Base-by-base conservation (phyloP, 257 asterid genomes). In the Nicotiana noctiflora region DNA sequence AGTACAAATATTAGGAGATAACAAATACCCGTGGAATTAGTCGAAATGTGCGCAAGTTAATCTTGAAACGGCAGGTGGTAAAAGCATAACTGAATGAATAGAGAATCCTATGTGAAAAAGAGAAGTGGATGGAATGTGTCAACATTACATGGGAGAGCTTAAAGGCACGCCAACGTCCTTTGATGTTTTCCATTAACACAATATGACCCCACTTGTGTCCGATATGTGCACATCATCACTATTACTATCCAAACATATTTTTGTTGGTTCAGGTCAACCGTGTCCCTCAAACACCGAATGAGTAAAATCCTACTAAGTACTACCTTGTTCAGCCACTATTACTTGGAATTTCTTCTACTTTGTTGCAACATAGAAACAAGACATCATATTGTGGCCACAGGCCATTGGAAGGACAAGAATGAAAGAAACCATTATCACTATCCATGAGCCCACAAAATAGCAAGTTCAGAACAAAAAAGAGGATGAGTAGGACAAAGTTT, bases 121-220 rank as follows among this genome's bases (percentile, higher is more conserved):
- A 72, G 78, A 72, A 19, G 21, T 40, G 55, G 13, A 37, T n/a
- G 56, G 6, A 11, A 70, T 70, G 77, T 70, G 21, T 44, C 77
- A 70, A 40, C 7, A 44, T 23, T 34, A 46, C 60, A 11, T 72
- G 40, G 25, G 60, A 0, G 6, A 23, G 40, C n/a, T 14, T 44
- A 14, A 72, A 72, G 60, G 78, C 78, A 72, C 78, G 78, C 78
- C 77, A 70, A 70, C 12, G 37, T 70, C 77, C 59, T 70, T 72
- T 23, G 40, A 72, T 72, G 78, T 72, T 72, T 72, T 1, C 61
- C 78, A 72, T 49, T 72, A 49, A 23, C 78, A 23, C 78, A 72
- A 21, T 3, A 2, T 53, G 61, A 23, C 78, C 78, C 61, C 10
- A 49, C 23, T 72, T 6, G 8, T 46, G 61, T 72, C 61, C 34